Base-by-base conservation (phyloP, 2,329 filamentous ascomycete species). In the Ciborinia camelliae region DNA sequence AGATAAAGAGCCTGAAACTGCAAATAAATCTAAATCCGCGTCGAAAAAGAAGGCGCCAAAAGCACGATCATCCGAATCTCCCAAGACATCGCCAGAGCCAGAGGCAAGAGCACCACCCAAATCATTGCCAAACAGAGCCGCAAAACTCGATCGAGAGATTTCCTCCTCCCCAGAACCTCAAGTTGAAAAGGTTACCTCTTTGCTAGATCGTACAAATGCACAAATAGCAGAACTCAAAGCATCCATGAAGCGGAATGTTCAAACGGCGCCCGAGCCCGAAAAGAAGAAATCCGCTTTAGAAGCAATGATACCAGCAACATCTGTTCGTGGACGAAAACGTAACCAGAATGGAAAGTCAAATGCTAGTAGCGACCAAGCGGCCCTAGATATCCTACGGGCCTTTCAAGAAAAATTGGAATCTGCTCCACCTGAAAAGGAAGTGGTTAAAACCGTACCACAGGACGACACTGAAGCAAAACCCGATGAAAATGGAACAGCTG, bases 181-280 rank as follows among this genome's bases (percentile, higher is more conserved):
- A 71, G 68, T 77, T 71, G 65, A 75, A 51, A 76, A 76, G 54
- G 73, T 75, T 67, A 75, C 71, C 3, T 74, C 77, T n/a, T 75
- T 78, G 30, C 77, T 93, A 12, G 87, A 92, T 68, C 81, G 81
- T 69, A 90, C 90, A 3, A 93, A 93, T 69, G 90, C 90, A 45
- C 89, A 95, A 72, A 92, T 94, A 62, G 90, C 89, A 5, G 88
- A 88, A 1, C 79, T 95, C 4, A 94, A 93, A 75, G 89, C 89
- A 10, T 92, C 90, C 0, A 91, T 95, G 88, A 89, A 87, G 73
- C 84, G 90, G 41, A 89, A 82, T 28, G 78, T 84, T 32, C 77
- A 82, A 61, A 73, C 76, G 0, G 81, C 80, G 69, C 78, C 81
- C 1, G 80, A 81, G 35, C 79, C 81, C 66, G 82, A 86, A 68